Conservation (phyloP, 2,329 filamentous ascomycete species). For the Fonsecaea monophora region DNA sequence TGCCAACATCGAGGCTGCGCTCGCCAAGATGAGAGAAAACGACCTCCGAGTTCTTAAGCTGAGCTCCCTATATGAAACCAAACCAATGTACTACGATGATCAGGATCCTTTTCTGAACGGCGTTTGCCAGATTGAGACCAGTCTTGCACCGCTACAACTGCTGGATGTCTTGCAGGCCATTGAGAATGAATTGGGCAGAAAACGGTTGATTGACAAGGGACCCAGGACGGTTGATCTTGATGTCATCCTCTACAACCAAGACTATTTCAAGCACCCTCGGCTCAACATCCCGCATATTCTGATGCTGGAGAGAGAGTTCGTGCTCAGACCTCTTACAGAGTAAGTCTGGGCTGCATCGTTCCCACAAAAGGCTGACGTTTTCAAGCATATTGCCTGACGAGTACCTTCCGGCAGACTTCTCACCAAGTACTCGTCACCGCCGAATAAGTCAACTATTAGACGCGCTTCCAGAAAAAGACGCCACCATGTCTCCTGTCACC, state of each 20-base stretch:
- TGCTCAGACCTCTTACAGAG: conserved; percentile 83
- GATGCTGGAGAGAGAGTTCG: conserved; percentile 92
- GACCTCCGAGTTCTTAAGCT: conserved; percentile 78
- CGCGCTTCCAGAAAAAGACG: conserved; percentile 55
- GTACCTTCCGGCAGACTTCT: conserved; percentile 24
- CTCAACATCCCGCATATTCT: conserved; percentile 84
- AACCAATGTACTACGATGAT: conserved; percentile 94
- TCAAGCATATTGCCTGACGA: conserved; percentile 34
- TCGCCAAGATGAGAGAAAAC: conserved; percentile 74
- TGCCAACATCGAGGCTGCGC: conserved; percentile 82
- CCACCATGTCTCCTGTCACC: conserved; percentile 44
- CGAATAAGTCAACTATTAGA: conserved; percentile 27
- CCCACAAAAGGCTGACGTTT: conserved; percentile 14
- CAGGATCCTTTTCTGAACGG: conserved; percentile 91
- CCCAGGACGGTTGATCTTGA: conserved; percentile 95
- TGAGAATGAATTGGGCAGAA: conserved; percentile 77
- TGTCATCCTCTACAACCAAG: conserved; percentile 79
- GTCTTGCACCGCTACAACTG: conserved; percentile 74
- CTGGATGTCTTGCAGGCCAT: conserved; percentile 83
- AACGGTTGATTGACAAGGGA: conserved; percentile 88
- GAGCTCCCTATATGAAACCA: conserved; percentile 90
- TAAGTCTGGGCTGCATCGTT: conserved; percentile 43
- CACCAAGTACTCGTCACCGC: conserved; percentile 12
- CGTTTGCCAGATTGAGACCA: conserved; percentile 78
- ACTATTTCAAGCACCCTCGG: conserved; percentile 70